Percentiles rank a stretch among this genome's conserved stretches.
Conservation (phyloP, 805 yeast genomes). For the Pichia cabralensis region DNA sequence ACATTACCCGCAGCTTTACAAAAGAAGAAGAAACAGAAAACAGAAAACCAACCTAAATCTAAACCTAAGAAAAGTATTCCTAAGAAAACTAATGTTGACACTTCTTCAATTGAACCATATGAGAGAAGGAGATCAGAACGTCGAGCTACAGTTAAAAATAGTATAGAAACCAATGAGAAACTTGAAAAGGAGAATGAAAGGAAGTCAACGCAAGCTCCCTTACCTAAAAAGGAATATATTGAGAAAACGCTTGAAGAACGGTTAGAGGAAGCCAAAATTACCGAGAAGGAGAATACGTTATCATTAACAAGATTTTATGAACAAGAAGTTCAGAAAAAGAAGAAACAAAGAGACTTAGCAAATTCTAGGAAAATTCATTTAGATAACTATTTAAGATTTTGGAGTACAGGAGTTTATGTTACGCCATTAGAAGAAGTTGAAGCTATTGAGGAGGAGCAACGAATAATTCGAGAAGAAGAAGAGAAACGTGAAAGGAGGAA, state of each 20-base stretch:
- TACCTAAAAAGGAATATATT: slow-evolving; percentile 28
- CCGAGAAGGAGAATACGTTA: slow-evolving; percentile 66
- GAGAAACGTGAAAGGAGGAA: slow-evolving; percentile 31
- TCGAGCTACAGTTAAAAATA: slow-evolving; percentile 65
- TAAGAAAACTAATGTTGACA: not conserved
- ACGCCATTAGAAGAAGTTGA: slow-evolving; percentile 57
- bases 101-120: slow-evolving; percentile 25
- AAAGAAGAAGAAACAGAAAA: slow-evolving; percentile 14
- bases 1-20: slow-evolving; percentile 5
- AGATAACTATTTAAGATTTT: slow-evolving; percentile 45
- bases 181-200: slow-evolving; percentile 60
- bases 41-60: not conserved
- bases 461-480: slow-evolving; percentile 27
- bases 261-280: slow-evolving; percentile 73
- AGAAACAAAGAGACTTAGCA: slow-evolving; percentile 63
- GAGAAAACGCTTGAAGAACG: slow-evolving; percentile 62
- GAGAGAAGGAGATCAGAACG: slow-evolving; percentile 69
- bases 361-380: slow-evolving; percentile 55
- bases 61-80: slow-evolving; percentile 1
- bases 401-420: slow-evolving; percentile 38
- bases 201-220: slow-evolving; percentile 22
- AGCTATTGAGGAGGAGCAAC: slow-evolving; percentile 27
- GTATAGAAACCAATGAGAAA: slow-evolving; percentile 64
- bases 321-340: slow-evolving; percentile 74
- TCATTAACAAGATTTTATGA: slow-evolving; percentile 73